Base-by-base conservation (phyloP, 768 basidiomycete species). In the Trametes meyenii region DNA sequence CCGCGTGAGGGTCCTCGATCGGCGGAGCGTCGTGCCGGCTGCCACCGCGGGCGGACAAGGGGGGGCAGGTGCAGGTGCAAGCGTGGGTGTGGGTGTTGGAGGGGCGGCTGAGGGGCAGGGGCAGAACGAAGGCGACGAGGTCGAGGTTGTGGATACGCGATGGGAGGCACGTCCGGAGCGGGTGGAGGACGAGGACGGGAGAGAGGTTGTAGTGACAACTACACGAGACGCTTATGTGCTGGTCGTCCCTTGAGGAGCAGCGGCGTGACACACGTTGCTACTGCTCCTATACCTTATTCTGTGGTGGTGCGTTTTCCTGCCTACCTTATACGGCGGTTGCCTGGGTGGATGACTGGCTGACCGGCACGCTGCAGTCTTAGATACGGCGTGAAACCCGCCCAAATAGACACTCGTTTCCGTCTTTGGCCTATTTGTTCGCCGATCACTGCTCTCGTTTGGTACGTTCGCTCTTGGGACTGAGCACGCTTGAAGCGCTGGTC, bases 1-100 rank as follows among this genome's bases (percentile, higher is more conserved):
- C 16, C 74, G 76, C 23, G 80, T 94, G 65, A 82, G 77, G 69
- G 84, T 92, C 24, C 67, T 76, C n/a, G 75, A 83, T 39, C 78
- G 83, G 55, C 76, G 89, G 53, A 79, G 74, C 54, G 74, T 66
- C 7, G 67, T 73, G 17, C 64, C 62, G 49, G 69, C 69, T 13
- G 59, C 63, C 50, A 71, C 26, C 6, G 40, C 23, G 17, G 33
- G 17, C 33, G 17, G 5, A 6, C 33, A 16, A 17, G 50, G 50
- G 67, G 53, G 63, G n/a, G 67, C 66, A 26, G 63, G 64, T 33
- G 76, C 78, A 39, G 62, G 67, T 11, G 67, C 65, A 8, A 33
- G 29, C 8, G 29, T 8, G 29, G 29, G 29, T 3, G 8, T 8
- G 29, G 17, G 5, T 11, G 16, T 5, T 6, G 50, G 50, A 67